phyloP scores from a whole-genome alignment of 257 asterid species.

The Nicotiana attenuata region DNA sequence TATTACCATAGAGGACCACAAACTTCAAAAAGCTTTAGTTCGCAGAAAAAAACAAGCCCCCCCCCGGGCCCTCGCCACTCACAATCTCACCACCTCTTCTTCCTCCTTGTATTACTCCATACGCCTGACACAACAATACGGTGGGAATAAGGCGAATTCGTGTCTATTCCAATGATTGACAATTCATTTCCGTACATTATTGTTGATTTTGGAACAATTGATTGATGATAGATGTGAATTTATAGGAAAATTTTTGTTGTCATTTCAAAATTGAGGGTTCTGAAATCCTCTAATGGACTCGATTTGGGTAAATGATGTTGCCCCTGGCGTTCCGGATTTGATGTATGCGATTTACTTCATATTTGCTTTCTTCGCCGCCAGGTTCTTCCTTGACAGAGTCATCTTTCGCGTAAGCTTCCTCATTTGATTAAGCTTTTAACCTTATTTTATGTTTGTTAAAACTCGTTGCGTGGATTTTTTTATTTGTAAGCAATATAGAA shows the following conservation, averaged over 20 bases:
- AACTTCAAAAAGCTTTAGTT: too few relatives aligned
- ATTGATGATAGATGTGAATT: too few relatives aligned
- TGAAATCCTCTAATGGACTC: slow-evolving; percentile 42
- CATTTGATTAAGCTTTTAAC: background rate
- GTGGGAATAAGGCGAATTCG: too few relatives aligned
- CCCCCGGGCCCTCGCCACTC: background rate
- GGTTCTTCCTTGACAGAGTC: slow-evolving; percentile 68
- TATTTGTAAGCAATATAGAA: too few relatives aligned
- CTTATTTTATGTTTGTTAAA: too few relatives aligned
- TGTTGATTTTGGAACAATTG: too few relatives aligned
- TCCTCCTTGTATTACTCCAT: background rate
- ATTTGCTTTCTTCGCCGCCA: slow-evolving; percentile 45
- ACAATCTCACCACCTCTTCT: slow-evolving; percentile 8
- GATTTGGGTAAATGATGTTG: slow-evolving; percentile 40
- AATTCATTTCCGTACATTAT: background rate
- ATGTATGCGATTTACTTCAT: slow-evolving; percentile 42
- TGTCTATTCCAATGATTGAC: too few relatives aligned
- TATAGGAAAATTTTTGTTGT: too few relatives aligned
- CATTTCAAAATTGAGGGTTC: slow-evolving; percentile 1
- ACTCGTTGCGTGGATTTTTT: too few relatives aligned
- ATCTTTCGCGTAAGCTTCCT: slow-evolving; percentile 57
- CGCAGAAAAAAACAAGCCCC: too few relatives aligned
- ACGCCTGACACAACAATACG: too few relatives aligned
- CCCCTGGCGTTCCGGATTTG: slow-evolving; percentile 48
- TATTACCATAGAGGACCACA: too few relatives aligned